These are phyloP conservation scores for Penicillium fuscoglaucum DNA, from an alignment of 2,329 filamentous ascomycete genomes.

Conservation along the genomic window DNA sequence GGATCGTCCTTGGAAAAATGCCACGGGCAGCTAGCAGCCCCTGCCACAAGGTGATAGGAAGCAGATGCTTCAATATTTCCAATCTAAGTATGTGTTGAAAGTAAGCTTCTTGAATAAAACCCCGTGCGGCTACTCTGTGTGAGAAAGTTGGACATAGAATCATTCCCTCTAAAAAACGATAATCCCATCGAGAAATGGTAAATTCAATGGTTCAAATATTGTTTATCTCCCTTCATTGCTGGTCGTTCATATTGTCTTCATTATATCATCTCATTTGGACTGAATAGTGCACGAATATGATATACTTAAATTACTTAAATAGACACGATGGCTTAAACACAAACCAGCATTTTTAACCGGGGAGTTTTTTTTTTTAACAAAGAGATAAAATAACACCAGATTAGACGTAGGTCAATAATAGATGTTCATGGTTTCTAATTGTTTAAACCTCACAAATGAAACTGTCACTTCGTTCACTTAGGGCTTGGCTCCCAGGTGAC, in stretches of 20 bases:
- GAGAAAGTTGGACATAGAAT: background rate
- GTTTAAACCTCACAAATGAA: background rate
- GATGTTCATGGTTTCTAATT: background rate
- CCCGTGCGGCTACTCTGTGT: background rate
- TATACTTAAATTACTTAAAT: background rate
- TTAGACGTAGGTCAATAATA: too few species aligned
- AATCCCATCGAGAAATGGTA: background rate
- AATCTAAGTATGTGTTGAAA: background rate
- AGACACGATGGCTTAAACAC: background rate
- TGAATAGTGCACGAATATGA: background rate
- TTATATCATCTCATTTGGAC: background rate
- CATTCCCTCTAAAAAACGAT: background rate
- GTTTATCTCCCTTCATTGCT: background rate
- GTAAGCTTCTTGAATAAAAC: background rate
- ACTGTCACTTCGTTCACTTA: background rate
- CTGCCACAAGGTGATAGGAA: background rate
- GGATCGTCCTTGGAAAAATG: background rate
- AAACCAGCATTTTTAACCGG: background rate
- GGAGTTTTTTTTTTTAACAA: background rate
- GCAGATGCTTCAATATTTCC: background rate
- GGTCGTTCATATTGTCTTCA: too few species aligned
- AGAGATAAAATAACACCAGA: too few species aligned
- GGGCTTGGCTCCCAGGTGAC: constrained; percentile 12
- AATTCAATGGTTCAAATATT: background rate
- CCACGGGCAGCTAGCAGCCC: background rate